These are phyloP conservation scores for Bruguiera gymnorhiza DNA, from an alignment of 345 rosid genomes.

Conservation along the genomic window DNA sequence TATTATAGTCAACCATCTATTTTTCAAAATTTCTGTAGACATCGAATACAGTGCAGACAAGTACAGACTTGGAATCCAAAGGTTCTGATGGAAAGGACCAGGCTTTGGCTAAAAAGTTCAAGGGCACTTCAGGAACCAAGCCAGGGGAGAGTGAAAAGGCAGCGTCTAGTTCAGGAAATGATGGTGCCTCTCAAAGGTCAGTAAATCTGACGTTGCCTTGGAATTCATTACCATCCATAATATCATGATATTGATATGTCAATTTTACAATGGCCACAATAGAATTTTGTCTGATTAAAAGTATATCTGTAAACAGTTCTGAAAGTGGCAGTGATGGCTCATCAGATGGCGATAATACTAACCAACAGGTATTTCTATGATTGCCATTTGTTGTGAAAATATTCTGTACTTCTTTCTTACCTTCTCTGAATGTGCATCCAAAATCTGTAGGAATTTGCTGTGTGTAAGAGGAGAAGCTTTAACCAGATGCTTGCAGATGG, in stretches of 20 bases:
- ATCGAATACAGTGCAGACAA: constrained; percentile 46
- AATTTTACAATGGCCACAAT: background rate
- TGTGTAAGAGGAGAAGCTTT: constrained; percentile 61
- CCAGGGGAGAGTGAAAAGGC: constrained; percentile 56
- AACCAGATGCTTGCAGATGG: constrained; percentile 88
- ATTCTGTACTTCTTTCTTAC: constrained; percentile 5
- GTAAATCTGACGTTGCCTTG: background rate
- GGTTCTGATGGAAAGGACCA: constrained; percentile 49
- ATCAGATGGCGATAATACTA: constrained; percentile 70
- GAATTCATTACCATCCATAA: background rate
- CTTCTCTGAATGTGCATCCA: background rate
- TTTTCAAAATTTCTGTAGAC: constrained; percentile 34
- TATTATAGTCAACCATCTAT: background rate
- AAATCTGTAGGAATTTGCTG: constrained; percentile 47
- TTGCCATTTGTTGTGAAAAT: background rate
- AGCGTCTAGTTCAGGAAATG: constrained; percentile 86
- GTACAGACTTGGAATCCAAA: constrained; percentile 49
- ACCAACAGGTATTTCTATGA: constrained; percentile 51
- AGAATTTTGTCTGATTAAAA: constrained; percentile 15
- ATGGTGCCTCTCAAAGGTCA: constrained; percentile 79
- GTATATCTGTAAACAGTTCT: constrained; percentile 47
- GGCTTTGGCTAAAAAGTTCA: constrained; percentile 60
- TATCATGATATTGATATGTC: background rate
- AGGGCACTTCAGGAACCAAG: constrained; percentile 58
- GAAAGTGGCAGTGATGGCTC: constrained; percentile 93